Base-by-base conservation (phyloP, 257 asterid genomes). In the Osmanthus fragrans region DNA sequence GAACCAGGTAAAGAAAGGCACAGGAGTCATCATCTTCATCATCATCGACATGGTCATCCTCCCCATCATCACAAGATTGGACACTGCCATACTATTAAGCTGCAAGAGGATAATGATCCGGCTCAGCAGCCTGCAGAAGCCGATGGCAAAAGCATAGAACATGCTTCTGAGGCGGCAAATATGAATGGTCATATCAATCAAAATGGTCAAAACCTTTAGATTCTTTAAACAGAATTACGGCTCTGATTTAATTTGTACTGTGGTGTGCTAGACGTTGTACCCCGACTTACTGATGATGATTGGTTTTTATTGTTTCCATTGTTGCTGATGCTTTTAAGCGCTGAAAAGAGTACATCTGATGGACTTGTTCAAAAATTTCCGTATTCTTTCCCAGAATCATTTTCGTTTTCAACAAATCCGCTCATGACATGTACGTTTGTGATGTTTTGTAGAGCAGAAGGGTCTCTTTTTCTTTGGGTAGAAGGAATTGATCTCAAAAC, bases 1-100 rank as follows among this genome's bases (percentile, higher is more conserved):
- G 89, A 86, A 74, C 54, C 42, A 16, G 84, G 82, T 65, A 49
- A 39, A 13, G 84, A 83, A 47, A 80, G 80, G 75, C 84, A 51
- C 64, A 84, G 72, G 56, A 73, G 12, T 8, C 12, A 2, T 37
- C 40, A 5, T 36, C 40, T 2, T 39, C 45, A 65, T 73, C 71
- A 73, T 66, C 82, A 84, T 67, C 85, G 75, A 16, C 87, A 49
- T 54, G 78, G 73, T 63, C 77, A 79, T 36, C 77, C 63, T 77
- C 89, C 32, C 42, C 88, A 29, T 71, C 77, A 67, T 64, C 76
- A 74, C 80, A 63, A 29, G 67, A 80, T 71, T 23, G 70, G 78
- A 5, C 78, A 72, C 23, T 82, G 56, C 11, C 66, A 21, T n/a
- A 42, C 76, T 1, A 45, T 11, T 56, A 82, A 80, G 64, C 71